Evolutionary conservation across 805 yeast genomes (phyloP).

Genomic region (Schizosaccharomyces cryophilus): DNA sequence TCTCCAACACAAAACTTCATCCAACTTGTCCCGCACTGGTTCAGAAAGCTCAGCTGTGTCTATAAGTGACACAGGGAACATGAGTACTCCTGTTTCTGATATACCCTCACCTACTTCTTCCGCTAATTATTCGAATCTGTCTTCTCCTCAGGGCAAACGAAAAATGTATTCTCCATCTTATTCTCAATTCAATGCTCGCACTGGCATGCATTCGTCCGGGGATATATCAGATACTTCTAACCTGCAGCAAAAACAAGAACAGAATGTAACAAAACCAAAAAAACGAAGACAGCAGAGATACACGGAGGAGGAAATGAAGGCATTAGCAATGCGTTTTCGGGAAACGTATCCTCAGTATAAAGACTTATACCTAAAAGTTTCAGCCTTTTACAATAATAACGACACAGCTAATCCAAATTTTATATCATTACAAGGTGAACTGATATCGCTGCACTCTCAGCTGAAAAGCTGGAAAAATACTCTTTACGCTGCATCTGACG

Average conservation of each 20-base stretch:
- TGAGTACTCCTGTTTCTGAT: neutral
- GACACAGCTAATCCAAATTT: neutral
- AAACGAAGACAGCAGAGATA: neutral
- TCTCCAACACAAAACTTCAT: neutral
- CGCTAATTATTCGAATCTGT: neutral
- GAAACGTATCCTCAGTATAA: neutral
- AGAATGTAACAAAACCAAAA: neutral
- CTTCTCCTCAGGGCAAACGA: neutral
- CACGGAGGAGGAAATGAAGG: neutral
- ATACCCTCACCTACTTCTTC: neutral
- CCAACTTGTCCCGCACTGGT: neutral
- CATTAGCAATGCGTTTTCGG: neutral
- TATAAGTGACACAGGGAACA: neutral
- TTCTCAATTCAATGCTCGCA: neutral
- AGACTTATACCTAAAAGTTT: neutral
- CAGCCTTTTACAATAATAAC: neutral
- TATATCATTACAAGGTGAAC: neutral
- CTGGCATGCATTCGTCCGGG: neutral
- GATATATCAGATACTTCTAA: neutral
- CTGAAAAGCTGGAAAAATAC: neutral
- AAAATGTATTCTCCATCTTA: neutral
- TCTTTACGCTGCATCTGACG: neutral
- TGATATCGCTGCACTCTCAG: neutral
- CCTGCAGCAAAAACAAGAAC: neutral
- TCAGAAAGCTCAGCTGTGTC: neutral